Percentiles rank a stretch among this genome's conserved stretches.
Conservation (phyloP, 257 asterid species). For the Solanum chaucha region DNA sequence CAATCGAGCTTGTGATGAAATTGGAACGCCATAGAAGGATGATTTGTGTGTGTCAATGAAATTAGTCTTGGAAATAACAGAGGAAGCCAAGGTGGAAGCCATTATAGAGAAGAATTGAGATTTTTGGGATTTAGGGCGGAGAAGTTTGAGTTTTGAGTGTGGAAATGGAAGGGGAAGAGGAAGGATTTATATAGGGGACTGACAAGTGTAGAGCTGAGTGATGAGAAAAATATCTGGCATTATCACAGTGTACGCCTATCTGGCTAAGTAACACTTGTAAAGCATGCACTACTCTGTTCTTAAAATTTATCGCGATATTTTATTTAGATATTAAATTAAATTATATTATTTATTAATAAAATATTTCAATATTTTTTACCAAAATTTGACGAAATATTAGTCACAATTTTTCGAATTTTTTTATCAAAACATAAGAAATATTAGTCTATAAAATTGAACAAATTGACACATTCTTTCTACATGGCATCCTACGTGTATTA, state of each 20-base stretch:
- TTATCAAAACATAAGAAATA: no score
- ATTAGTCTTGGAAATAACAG: conserved; percentile 23
- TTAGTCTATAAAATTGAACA: no score
- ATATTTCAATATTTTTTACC: no score
- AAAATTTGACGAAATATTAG: no score
- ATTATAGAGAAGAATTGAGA: conserved; percentile 29
- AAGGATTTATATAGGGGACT: not conserved
- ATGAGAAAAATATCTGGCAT: not conserved
- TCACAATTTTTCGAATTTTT: no score
- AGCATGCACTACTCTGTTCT: not conserved
- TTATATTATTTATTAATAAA: no score
- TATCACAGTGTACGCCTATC: not conserved
- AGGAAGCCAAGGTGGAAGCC: conserved; percentile 61
- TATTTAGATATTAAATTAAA: no score
- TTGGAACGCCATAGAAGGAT: conserved; percentile 42
- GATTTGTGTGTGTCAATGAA: conserved; percentile 46
- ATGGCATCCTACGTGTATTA: no score
- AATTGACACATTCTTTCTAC: no score
- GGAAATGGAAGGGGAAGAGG: not conserved
- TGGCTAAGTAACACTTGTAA: not conserved
- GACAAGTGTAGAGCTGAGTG: not conserved
- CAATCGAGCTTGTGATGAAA: conserved; percentile 17
- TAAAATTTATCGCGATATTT: no score
- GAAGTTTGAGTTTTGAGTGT: not conserved
- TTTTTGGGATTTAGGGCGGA: not conserved